Evolutionary conservation across 148 eudicot genomes (phyloP).

Genomic region (Pharnaceum exiguum): DNA sequence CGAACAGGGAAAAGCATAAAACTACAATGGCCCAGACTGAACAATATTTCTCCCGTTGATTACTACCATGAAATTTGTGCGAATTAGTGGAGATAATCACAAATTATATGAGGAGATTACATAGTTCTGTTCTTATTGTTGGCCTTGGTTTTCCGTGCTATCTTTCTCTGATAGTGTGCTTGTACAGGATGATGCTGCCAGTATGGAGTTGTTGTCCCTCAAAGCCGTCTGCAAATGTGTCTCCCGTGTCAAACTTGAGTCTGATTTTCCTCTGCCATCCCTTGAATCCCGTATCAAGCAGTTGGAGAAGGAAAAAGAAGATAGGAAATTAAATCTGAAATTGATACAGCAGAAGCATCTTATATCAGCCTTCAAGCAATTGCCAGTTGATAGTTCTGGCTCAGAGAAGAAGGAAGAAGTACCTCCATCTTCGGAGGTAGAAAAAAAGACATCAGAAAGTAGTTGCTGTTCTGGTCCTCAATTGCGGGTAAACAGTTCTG

Average conservation of each 20-base stretch:
- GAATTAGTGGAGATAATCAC: too few relatives aligned
- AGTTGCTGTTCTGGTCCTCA: background rate
- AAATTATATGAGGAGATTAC: too few relatives aligned
- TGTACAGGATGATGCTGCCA: constrained; percentile 11
- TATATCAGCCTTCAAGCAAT: too few relatives aligned
- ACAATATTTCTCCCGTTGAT: too few relatives aligned
- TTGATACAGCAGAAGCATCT: too few relatives aligned
- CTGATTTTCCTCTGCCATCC: background rate
- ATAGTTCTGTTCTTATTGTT: too few relatives aligned
- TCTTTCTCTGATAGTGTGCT: too few relatives aligned
- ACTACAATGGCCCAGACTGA: too few relatives aligned
- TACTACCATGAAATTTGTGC: too few relatives aligned
- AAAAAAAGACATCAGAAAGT: background rate
- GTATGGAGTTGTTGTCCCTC: background rate
- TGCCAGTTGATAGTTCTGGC: background rate
- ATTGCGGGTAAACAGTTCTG: background rate
- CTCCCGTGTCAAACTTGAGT: constrained; percentile 17
- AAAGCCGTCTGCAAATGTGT: constrained; percentile 8
- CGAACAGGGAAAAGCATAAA: too few relatives aligned
- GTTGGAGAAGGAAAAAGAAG: constrained; percentile 9
- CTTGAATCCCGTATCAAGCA: constrained; percentile 12
- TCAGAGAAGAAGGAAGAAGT: background rate
- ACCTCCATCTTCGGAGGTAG: too few relatives aligned
- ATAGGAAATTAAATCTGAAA: background rate
- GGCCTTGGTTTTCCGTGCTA: too few relatives aligned